A percentile compares a stretch with the other conserved stretches of the same genome.
phyloP scores from a whole-genome alignment of 164 flowering plant species.

The Macadamia integrifolia region DNA sequence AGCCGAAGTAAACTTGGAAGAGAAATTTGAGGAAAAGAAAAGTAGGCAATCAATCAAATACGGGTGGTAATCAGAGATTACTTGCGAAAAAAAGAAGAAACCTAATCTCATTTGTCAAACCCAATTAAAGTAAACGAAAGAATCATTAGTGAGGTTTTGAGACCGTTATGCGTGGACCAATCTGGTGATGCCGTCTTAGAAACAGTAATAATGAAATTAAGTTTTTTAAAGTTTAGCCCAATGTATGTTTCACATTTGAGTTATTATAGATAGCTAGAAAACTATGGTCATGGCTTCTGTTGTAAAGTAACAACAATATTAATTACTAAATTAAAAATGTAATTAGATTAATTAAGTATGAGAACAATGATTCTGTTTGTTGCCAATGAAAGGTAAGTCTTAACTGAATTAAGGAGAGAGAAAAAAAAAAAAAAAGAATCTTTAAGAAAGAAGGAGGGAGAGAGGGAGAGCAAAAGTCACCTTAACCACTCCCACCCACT shows the following conservation, averaged over 20 bases:
- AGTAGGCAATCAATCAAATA: neutral
- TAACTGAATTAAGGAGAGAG: neutral
- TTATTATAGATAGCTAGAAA: neutral
- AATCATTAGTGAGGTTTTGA: neutral
- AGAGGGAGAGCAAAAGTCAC: neutral
- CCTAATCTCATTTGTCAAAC: neutral
- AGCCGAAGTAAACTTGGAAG: neutral
- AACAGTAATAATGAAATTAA: neutral
- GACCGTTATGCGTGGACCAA: neutral
- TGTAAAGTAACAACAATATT: neutral
- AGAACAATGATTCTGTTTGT: slow-evolving; percentile 1
- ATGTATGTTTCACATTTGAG: neutral
- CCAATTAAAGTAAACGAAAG: neutral
- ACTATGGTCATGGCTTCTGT: neutral
- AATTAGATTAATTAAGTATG: slow-evolving; percentile 5
- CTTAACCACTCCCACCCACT: slow-evolving; percentile 1
- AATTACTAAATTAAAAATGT: neutral
- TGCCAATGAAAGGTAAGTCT: slow-evolving; percentile 6
- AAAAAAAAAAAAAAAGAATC: neutral
- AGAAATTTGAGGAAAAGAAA: neutral
- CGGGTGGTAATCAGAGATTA: neutral
- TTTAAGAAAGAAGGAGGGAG: neutral
- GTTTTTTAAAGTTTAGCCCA: too few species aligned
- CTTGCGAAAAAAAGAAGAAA: neutral
- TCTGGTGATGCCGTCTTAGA: neutral